These are phyloP conservation scores for Phytophthora litchii DNA, from an alignment of 352 stramenopile species.

Conservation along the genomic window DNA sequence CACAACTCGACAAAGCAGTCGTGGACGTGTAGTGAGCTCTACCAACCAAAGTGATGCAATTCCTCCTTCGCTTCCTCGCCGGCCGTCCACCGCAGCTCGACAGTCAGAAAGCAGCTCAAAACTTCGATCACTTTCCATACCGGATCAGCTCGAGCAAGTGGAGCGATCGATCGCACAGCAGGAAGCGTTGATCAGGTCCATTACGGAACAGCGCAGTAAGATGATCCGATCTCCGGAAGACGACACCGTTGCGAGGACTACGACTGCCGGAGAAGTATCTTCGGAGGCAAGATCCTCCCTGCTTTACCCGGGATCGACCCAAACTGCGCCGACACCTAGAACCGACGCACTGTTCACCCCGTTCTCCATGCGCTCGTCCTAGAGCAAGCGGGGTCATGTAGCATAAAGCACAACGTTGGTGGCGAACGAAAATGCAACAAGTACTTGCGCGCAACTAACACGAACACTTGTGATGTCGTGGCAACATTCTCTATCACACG, in stretches of 20 bases:
- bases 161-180: constrained; percentile 73
- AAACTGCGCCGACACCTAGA: constrained; percentile 43
- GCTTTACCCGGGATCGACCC: constrained; percentile 35
- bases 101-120: constrained; percentile 35
- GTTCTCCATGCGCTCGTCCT: constrained; percentile 40
- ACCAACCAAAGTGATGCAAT: constrained; percentile 38
- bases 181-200: constrained; percentile 60
- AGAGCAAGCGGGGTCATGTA: constrained; percentile 30
- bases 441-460: constrained; percentile 13
- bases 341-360: constrained; percentile 30
- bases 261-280: constrained; percentile 35
- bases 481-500: constrained; percentile 12
- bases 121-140: constrained; percentile 54
- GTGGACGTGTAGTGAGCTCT: constrained; percentile 30
- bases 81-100: constrained; percentile 32
- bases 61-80: constrained; percentile 26
- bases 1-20: constrained; percentile 6
- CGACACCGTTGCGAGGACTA: constrained; percentile 32
- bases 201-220: constrained; percentile 60
- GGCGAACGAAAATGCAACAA: constrained; percentile 23
- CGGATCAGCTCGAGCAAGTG: constrained; percentile 56
- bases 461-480: constrained; percentile 15
- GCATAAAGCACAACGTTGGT: constrained; percentile 35
- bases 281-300: constrained; percentile 40
- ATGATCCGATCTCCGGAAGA: constrained; percentile 37